Conservation (phyloP, 371 early-diverging fungal genomes). For the Nosema muscidifuracis region DNA sequence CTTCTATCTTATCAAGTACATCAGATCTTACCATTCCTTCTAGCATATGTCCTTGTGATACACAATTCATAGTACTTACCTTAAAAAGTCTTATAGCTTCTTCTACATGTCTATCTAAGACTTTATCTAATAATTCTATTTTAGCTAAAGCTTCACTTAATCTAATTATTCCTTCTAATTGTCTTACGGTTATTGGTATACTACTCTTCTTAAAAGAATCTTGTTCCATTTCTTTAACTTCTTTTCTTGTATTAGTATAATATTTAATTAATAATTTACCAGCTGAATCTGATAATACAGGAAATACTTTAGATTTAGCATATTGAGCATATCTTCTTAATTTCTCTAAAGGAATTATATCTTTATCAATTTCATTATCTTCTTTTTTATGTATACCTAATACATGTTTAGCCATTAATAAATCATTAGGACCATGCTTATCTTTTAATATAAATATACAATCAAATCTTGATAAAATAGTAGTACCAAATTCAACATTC, state of each 20-base stretch:
- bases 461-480: conserved; percentile 90
- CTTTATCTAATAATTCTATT: conserved; percentile 78
- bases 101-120: conserved; percentile 81
- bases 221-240: conserved; percentile 72
- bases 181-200: conserved; percentile 96
- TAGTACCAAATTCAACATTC: conserved; percentile 98
- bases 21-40: conserved; percentile 63
- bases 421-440: conserved; percentile 73
- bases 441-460: conserved; percentile 89
- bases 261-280: conserved; percentile 69
- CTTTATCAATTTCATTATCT: conserved; percentile 37
- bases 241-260: conserved; percentile 81
- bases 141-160: conserved; percentile 96
- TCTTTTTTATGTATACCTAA: conserved; percentile 45
- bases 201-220: conserved; percentile 70
- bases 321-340: conserved; percentile 60
- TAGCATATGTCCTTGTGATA: conserved; percentile 61
- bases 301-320: conserved; percentile 57
- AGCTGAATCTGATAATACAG: conserved; percentile 57
- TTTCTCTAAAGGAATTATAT: conserved; percentile 43
- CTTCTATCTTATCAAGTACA: conserved; percentile 48
- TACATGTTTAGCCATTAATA: conserved; percentile 64
- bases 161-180: conserved; percentile 95
- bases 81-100: conserved; percentile 96
- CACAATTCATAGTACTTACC: conserved; percentile 89